Conservation (phyloP, 148 eudicot genomes). For the Bassia scoparia region DNA sequence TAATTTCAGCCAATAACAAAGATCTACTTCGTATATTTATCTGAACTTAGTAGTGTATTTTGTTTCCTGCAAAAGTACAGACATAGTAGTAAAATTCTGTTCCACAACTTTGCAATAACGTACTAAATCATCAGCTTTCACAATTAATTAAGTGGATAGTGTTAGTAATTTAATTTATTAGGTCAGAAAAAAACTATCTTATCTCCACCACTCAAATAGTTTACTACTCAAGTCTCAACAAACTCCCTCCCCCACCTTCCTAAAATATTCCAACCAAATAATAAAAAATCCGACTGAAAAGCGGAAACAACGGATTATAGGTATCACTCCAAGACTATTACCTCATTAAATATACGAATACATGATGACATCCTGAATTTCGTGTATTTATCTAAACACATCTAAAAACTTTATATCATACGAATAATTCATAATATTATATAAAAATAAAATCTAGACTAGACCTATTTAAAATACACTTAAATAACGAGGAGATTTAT, state of each 20-base stretch:
- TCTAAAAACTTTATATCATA: background rate
- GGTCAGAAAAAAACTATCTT: slow-evolving; percentile 14
- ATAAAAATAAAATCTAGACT: background rate
- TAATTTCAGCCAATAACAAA: background rate
- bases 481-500: background rate
- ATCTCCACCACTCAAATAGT: slow-evolving; percentile 17
- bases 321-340: background rate
- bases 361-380: background rate
- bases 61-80: slow-evolving; percentile 27
- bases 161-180: background rate
- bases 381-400: background rate
- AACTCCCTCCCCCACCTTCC: background rate
- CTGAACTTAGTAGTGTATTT: slow-evolving; percentile 1
- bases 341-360: background rate
- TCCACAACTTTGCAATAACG: background rate
- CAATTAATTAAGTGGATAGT: background rate
- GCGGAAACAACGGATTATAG: background rate
- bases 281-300: background rate
- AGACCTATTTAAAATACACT: background rate
- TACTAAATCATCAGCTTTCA: background rate
- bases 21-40: background rate
- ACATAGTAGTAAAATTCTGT: slow-evolving; percentile 21
- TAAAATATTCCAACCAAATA: background rate
- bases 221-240: slow-evolving; percentile 9
- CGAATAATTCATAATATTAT: background rate